phyloP scores from a whole-genome alignment of 1,284 basidiomycete genomes.

The Ganoderma meredithae region DNA sequence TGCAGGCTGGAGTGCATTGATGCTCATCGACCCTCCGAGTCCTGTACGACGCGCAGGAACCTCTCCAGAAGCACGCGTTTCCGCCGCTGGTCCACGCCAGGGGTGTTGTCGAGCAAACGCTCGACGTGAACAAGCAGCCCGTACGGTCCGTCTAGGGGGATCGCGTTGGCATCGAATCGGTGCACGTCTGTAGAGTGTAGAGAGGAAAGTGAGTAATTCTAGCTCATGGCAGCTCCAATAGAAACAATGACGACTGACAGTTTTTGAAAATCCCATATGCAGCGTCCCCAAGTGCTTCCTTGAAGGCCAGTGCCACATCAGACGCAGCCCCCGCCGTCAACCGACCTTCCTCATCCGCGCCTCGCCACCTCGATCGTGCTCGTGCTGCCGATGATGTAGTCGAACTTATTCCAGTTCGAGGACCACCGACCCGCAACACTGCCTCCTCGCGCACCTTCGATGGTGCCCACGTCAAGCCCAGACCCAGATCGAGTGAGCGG shows the following conservation, averaged over 20 bases:
- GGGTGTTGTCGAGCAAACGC: constrained; percentile 58
- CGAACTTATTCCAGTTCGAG: constrained; percentile 20
- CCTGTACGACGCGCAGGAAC: constrained; percentile 67
- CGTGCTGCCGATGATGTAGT: constrained; percentile 34
- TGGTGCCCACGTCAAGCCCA: constrained; percentile 72
- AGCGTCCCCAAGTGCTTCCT: constrained; percentile 63
- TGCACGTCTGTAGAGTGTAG: constrained; percentile 42
- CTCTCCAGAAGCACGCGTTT: constrained; percentile 61
- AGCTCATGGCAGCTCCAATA: constrained; percentile 23
- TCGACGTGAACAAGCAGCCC: constrained; percentile 71
- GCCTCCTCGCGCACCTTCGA: constrained; percentile 68
- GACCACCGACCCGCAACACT: constrained; percentile 52
- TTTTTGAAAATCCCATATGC: constrained; percentile 72
- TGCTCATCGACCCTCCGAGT: constrained; percentile 55
- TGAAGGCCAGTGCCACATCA: constrained; percentile 71
- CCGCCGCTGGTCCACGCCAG: constrained; percentile 54
- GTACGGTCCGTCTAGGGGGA: constrained; percentile 74
- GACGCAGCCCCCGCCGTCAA: constrained; percentile 45
- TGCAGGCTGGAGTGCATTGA: constrained; percentile 44
- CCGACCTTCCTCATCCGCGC: constrained; percentile 42
- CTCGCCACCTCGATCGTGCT: constrained; percentile 41
- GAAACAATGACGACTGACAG: constrained; percentile 57
- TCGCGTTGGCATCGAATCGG: constrained; percentile 75
- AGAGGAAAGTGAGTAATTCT: constrained; percentile 12
- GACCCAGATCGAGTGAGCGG: constrained; percentile 70